Evolutionary conservation across 2,329 filamentous ascomycete genomes (phyloP), one percentile per base, ranked within the genome.

Genomic region (Parafenestella ontariensis): DNA sequence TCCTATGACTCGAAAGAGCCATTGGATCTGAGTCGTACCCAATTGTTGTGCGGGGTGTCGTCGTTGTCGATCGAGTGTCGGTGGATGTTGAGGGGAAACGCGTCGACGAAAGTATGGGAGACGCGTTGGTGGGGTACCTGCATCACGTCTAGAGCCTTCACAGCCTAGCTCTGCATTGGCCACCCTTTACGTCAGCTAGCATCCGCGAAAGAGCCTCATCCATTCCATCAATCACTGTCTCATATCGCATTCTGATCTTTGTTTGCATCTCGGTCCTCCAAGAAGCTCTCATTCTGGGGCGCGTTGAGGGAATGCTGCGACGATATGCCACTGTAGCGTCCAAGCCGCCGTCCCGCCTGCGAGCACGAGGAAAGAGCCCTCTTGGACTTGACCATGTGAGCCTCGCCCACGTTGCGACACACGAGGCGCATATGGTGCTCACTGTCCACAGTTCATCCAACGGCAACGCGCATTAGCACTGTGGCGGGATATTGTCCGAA

Each of bases 401-500:
- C 36, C 13, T 26, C 39, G 21, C 26, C 11, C 20, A 18, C 24
- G 40, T 11, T 24, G 20, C 8, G 37, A 11, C 21, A 17, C 43
- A 10, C 13, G 13, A 11, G 7, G 11, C 23, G n/a, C 13, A 44
- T 29, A 23, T 36, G 17, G 9, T 17, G 44, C 58, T 66, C 17
- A 68, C 20, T 48, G 6, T n/a, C 10, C 21, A n/a, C 58, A 82
- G 77, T 83, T 83, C 68, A 73, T 83, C 23, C 79, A 83, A 56
- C 73, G 79, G 46, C 75, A 79, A 49, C 76, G 78, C 42, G 79
- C 75, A 8, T 61, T 83, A 9, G 69, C 75, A 7, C 60, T 83
- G 36, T 83, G 80, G 78, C 76, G 78, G 37, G 74, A 80, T 4
- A 81, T 82, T 29, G 61, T 81, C 4, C 73, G 80, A 41, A 75